Evolutionary conservation across 768 basidiomycete species (phyloP), one percentile per base, ranked within the genome.

Genomic region (Sistotremastrum suecicum): DNA sequence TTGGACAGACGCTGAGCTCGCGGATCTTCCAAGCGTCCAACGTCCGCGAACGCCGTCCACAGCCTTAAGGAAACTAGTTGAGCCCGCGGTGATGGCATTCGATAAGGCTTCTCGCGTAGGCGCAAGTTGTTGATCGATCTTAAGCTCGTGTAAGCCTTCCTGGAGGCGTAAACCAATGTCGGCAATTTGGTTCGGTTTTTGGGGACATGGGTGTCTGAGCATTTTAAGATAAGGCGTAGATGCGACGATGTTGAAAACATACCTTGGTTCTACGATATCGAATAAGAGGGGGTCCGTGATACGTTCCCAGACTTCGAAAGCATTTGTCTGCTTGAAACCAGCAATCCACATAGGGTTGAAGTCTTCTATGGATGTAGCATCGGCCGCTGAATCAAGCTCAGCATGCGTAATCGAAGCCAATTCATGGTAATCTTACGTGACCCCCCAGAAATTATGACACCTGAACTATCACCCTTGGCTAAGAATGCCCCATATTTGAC

Each of bases 251-350:
- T n/a, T 12, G 35, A 45, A 41, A 43, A 58, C 67, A 30, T 50
- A 90, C 89, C 86, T 71, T 34, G 94, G 86, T 60, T 99, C 95
- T 45, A 94, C 75, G 41, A 98, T 86, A 58, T 99, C 95, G 57
- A 99, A 99, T 7, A 98, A 64, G 50, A 89, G 67, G 1, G 89
- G 83, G 61, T 99, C 95, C 1, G 95, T 98, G 37, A 79, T 75
- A 39, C 75, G 68, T 42, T 97, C 78, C 95, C 95, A 99, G 3
- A 88, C 76, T 45, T 83, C 78, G 59, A 79, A 92, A 0, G 91
- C 90, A 53, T 81, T 77, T 30, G 94, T 92, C 53, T 71, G 72
- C 61, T 77, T 84, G 64, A 98, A 95, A 54, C 89, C 88, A 1
- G 77, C 66, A 29, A 97, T 74, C 87, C 91, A 99, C 2, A 80